Conservation (phyloP, 192 early-diverging fungal genomes). For the Coemansia sp. region DNA sequence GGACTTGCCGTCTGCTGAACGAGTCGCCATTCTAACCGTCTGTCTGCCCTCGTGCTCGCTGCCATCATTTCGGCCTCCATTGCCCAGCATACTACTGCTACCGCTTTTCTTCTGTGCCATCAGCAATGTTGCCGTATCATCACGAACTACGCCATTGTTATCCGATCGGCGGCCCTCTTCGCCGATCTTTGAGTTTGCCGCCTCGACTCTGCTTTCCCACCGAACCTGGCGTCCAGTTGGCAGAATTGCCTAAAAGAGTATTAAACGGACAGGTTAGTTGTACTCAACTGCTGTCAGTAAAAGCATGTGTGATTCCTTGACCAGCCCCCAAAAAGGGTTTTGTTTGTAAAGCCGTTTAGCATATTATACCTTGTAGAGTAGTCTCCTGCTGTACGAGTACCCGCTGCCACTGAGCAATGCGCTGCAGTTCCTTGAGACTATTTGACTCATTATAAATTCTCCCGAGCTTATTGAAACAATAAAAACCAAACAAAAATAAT, state of each 20-base stretch:
- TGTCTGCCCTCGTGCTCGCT: constrained; percentile 14
- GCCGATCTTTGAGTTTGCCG: background rate
- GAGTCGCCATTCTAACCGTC: constrained; percentile 25
- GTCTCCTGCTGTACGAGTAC: background rate
- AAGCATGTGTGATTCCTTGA: background rate
- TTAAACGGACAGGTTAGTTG: background rate
- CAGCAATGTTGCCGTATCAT: constrained; percentile 16
- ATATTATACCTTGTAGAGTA: background rate
- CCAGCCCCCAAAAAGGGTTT: background rate
- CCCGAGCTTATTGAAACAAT: background rate
- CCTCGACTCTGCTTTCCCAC: constrained; percentile 33
- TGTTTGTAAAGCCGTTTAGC: background rate
- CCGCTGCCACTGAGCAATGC: background rate
- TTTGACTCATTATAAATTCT: background rate
- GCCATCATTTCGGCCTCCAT: background rate
- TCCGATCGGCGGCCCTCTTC: background rate
- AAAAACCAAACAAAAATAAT: background rate
- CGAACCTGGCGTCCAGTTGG: constrained; percentile 22
- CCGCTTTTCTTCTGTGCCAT: constrained; percentile 16
- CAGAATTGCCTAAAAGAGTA: background rate
- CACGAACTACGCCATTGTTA: background rate
- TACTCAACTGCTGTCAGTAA: background rate
- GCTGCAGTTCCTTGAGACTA: background rate
- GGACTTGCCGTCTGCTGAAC: background rate
- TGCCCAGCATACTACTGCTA: background rate